phyloP scores from a whole-genome alignment of 202 grass and related monocot species.

The Digitaria exilis region DNA sequence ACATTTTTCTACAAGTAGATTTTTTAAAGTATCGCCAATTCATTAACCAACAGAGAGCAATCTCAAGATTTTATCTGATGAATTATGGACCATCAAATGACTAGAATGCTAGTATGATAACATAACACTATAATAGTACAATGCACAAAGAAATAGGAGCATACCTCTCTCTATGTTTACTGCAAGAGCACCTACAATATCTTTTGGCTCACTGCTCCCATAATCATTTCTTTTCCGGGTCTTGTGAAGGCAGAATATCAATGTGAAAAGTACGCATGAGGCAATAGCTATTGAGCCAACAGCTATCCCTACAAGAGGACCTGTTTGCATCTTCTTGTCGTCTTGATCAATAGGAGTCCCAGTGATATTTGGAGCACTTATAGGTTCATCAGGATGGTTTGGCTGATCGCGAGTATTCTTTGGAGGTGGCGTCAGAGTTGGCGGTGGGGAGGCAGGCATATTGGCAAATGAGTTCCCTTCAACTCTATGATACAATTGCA shows the following conservation, averaged over 20 bases:
- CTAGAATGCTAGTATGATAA: not conserved
- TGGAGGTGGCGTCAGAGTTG: conserved; percentile 44
- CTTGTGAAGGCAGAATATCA: conserved; percentile 63
- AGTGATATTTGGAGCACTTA: conserved; percentile 39
- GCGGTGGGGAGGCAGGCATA: conserved; percentile 62
- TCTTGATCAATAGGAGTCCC: conserved; percentile 42
- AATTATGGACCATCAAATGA: not conserved
- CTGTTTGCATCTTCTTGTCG: conserved; percentile 66
- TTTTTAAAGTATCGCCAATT: not conserved
- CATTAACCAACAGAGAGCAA: not conserved
- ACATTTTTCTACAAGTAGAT: not conserved
- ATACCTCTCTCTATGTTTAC: conserved; percentile 70
- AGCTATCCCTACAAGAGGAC: conserved; percentile 63
- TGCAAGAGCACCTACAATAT: conserved; percentile 42
- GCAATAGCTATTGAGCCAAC: conserved; percentile 64
- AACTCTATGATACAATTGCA: conserved; percentile 69
- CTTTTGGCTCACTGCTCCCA: conserved; percentile 54
- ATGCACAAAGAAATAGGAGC: conserved; percentile 30
- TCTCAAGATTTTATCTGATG: not conserved
- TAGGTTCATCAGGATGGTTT: conserved; percentile 41
- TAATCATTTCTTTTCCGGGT: conserved; percentile 57
- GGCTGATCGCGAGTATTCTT: conserved; percentile 40
- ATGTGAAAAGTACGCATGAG: conserved; percentile 57
- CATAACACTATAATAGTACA: conserved; percentile 4
- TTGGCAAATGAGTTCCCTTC: conserved; percentile 82